These are phyloP conservation scores for Saturnispora diversa DNA, from an alignment of 805 yeast genomes.

Conservation along the genomic window DNA sequence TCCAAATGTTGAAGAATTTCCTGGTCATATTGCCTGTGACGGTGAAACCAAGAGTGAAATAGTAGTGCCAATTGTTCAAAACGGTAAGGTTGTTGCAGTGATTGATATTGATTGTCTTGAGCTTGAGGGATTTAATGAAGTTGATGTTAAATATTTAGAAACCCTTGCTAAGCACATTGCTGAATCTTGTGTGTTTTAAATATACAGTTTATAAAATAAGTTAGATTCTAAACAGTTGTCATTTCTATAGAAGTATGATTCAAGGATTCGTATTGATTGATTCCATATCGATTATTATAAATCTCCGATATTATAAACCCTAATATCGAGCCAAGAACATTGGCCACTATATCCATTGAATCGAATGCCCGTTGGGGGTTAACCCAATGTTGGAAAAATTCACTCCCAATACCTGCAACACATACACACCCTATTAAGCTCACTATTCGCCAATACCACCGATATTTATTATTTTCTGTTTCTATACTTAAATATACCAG, in stretches of 20 bases:
- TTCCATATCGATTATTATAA: constrained; percentile 3
- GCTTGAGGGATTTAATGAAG: constrained; percentile 55
- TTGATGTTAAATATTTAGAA: constrained; percentile 55
- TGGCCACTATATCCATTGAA: constrained; percentile 23
- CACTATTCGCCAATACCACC: constrained; percentile 22
- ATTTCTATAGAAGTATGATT: background rate
- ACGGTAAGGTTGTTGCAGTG: constrained; percentile 55
- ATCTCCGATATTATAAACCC: constrained; percentile 21
- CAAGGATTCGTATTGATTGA: background rate
- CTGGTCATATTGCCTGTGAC: constrained; percentile 96
- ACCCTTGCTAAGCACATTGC: constrained; percentile 46
- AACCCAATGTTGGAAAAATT: constrained; percentile 36
- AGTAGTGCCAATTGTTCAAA: constrained; percentile 65
- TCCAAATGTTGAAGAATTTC: constrained; percentile 64
- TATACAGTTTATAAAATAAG: background rate
- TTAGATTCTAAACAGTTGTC: background rate
- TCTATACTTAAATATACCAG: constrained; percentile 43
- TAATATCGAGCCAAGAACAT: constrained; percentile 22
- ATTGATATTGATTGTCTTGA: constrained; percentile 77
- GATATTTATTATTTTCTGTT: constrained; percentile 17
- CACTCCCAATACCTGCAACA: constrained; percentile 41
- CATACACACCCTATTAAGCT: constrained; percentile 33
- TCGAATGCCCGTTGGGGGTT: constrained; percentile 42
- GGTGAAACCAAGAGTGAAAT: constrained; percentile 91
- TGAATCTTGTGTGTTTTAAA: constrained; percentile 33